These are phyloP conservation scores for Gossypium arboreum DNA, from an alignment of 345 rosid genomes.

Conservation along the genomic window DNA sequence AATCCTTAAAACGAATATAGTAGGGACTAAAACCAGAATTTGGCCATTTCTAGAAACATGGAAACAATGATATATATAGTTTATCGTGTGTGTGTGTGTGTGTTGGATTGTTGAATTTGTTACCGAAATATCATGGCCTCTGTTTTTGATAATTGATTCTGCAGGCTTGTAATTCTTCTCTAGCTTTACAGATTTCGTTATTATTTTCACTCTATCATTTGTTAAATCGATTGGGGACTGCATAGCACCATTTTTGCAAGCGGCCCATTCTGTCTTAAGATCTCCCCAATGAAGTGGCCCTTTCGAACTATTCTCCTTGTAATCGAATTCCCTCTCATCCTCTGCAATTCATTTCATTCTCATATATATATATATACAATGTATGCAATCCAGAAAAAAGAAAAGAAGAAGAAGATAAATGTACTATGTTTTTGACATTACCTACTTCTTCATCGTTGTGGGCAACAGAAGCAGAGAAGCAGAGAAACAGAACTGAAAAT, in stretches of 20 bases:
- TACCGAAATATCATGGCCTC: slow-evolving; percentile 63
- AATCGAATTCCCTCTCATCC: too few species aligned
- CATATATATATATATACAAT: too few species aligned
- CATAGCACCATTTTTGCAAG: slow-evolving; percentile 31
- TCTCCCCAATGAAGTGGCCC: slow-evolving; percentile 16
- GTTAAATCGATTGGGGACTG: slow-evolving; percentile 43
- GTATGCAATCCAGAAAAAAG: too few species aligned
- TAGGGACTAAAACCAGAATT: neutral
- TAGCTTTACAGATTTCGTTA: slow-evolving; percentile 18
- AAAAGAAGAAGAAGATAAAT: too few species aligned
- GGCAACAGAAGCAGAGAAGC: too few species aligned
- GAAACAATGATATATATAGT: neutral
- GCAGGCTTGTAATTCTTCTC: slow-evolving; percentile 28
- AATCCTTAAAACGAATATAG: too few species aligned
- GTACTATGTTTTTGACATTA: too few species aligned
- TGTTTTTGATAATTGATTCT: slow-evolving; percentile 40
- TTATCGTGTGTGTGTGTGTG: neutral
- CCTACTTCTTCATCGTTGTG: too few species aligned
- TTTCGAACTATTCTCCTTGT: slow-evolving; percentile 6
- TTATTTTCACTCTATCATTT: slow-evolving; percentile 19
- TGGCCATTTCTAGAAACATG: neutral
- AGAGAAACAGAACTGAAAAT: too few species aligned
- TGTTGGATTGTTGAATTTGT: neutral
- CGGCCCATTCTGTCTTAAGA: too few species aligned
- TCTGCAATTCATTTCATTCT: too few species aligned